A percentile compares a stretch with the other conserved stretches of the same genome.
These are phyloP conservation scores for Hirschioporus abietinus DNA, from an alignment of 768 basidiomycete species.

Conservation along the genomic window DNA sequence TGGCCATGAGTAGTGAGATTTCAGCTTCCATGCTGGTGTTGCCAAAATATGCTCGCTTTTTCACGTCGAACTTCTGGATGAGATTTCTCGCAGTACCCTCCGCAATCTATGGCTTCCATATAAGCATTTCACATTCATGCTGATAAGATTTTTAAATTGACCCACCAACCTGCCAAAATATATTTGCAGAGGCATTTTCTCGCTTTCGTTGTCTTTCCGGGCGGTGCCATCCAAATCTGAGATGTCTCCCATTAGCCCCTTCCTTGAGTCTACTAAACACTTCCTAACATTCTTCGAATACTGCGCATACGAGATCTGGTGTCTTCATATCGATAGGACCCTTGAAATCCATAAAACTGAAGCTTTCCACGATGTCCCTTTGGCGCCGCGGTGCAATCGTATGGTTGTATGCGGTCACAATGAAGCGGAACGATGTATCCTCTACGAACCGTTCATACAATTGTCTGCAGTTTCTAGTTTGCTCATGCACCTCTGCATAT, in stretches of 20 bases:
- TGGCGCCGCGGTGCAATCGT: constrained; percentile 66
- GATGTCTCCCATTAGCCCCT: background rate
- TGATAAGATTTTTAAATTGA: constrained; percentile 9
- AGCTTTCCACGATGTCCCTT: constrained; percentile 64
- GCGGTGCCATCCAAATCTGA: constrained; percentile 47
- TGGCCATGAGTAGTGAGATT: constrained; percentile 93
- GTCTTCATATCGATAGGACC: constrained; percentile 79
- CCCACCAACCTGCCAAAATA: constrained; percentile 88
- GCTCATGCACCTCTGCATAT: constrained; percentile 66
- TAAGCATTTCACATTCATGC: constrained; percentile 12
- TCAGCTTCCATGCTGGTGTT: constrained; percentile 99
- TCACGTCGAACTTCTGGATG: constrained; percentile 74
- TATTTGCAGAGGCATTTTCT: constrained; percentile 62
- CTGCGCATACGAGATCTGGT: constrained; percentile 66
- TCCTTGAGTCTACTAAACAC: background rate
- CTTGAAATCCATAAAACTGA: constrained; percentile 77
- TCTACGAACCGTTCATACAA: constrained; percentile 57
- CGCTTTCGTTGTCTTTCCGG: constrained; percentile 48
- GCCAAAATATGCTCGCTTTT: constrained; percentile 85
- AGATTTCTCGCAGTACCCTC: constrained; percentile 67
- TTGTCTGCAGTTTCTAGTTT: constrained; percentile 35
- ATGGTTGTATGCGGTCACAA: constrained; percentile 69
- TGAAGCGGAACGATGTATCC: constrained; percentile 77
- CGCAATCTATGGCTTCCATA: constrained; percentile 35
- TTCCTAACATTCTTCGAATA: constrained; percentile 83